Evolutionary conservation across 78 protist species (phyloP), one percentile per base, ranked within the genome.

Genomic region (Salpingoeca rosetta): DNA sequence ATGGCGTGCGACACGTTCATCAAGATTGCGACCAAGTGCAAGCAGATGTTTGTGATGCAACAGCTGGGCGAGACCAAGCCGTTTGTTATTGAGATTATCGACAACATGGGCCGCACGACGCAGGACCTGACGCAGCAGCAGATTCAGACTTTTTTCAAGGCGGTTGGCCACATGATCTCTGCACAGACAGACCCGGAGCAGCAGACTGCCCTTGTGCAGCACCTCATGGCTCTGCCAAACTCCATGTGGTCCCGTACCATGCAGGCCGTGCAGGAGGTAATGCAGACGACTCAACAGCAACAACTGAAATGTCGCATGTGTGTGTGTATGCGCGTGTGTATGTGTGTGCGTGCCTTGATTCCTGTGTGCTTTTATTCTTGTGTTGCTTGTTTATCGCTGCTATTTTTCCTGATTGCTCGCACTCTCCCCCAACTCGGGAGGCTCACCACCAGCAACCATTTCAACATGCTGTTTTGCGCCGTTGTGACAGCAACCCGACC

Each of bases 1-100:
- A 98, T 98, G 99, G 97, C 99, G 10, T 94, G 97, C 87, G 99
- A 98, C 65, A 98, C 99, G 11, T 98, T 98, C 88, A 93, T 98
- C 86, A 98, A 98, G 92, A 98, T 98, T 73, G 87, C 99, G 38
- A 87, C 93, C 56, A 90, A 90, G 84, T 98, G 99, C 91, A 73
- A 88, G 51, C 51, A 87, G 36, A 91, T 89, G 86, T 97, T 98
- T 90, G 98, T 94, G 38, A 31, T 31, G 36, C 51, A 65, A 40
- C 98, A 96, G 79, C 76, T 39, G 27, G 90, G 86, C 51, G 98
- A 96, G 81, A 65, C 24, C 24, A 78, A 31, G 38, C 96, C 98
- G n/a, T 97, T 94, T 88, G 81, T 97, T 57, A 92, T 92, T 42
- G 96, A 95, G 90, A 88, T 98, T 3, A 74, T 96, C 3, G 25